phyloP scores from a whole-genome alignment of 441 rosid genomes.

The Aleurites moluccanus region DNA sequence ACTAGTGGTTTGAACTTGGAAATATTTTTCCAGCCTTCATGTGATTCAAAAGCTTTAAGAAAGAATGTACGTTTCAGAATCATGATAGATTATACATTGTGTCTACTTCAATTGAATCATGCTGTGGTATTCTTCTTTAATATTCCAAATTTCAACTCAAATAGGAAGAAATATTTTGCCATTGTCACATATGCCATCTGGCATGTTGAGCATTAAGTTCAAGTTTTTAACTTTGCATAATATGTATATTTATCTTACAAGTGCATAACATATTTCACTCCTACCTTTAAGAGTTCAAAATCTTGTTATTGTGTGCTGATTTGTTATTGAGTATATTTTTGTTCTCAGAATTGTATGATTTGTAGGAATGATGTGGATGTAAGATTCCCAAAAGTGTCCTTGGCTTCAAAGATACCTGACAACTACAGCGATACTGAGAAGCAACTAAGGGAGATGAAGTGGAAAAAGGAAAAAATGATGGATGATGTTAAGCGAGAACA shows the following conservation, averaged over 20 bases:
- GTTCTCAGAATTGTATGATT: constrained; percentile 18
- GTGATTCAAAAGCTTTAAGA: neutral
- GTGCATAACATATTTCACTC: too few relatives aligned
- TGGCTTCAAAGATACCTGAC: constrained; percentile 26
- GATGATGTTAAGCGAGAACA: constrained; percentile 68
- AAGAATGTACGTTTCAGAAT: neutral
- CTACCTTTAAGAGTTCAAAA: too few relatives aligned
- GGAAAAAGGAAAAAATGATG: constrained; percentile 56
- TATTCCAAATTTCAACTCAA: neutral
- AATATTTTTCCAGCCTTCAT: neutral
- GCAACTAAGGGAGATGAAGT: constrained; percentile 54
- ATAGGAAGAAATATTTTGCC: neutral
- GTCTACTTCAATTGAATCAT: neutral
- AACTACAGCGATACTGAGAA: constrained; percentile 50
- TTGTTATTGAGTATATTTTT: constrained; percentile 6
- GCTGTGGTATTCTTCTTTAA: neutral
- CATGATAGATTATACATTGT: neutral
- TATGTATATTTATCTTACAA: neutral
- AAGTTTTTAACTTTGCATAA: too few relatives aligned
- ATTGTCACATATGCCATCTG: neutral
- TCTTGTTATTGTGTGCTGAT: too few relatives aligned
- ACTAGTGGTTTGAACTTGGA: neutral
- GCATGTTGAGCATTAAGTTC: neutral
- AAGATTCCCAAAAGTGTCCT: constrained; percentile 53
- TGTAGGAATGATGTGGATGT: constrained; percentile 60